Conservation (phyloP, 2,329 filamentous ascomycete genomes). For the Fusarium oxysporum region DNA sequence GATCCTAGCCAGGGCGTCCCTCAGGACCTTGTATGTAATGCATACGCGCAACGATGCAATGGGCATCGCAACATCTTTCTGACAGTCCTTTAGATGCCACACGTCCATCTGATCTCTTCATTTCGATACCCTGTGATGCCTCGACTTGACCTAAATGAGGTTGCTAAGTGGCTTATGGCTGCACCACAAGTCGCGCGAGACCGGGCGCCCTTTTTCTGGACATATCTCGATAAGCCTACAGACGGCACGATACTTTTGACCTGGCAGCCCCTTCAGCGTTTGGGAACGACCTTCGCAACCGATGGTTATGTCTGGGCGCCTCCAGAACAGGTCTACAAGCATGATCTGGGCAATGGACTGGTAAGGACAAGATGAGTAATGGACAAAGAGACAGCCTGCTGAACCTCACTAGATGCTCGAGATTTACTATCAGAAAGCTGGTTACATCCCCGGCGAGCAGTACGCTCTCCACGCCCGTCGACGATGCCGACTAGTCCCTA, state of each 20-base stretch:
- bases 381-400: constrained; percentile 12
- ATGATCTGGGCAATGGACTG: constrained; percentile 73
- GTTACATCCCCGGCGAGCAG: constrained; percentile 81
- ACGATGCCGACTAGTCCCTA: constrained; percentile 85
- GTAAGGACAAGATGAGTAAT: constrained; percentile 53
- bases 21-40: constrained; percentile 54
- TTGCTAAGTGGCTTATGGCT: constrained; percentile 84
- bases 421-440: constrained; percentile 83
- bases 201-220: constrained; percentile 90
- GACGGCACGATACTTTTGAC: constrained; percentile 87
- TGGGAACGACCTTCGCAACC: constrained; percentile 81
- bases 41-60: not conserved
- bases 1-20: constrained; percentile 58
- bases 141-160: constrained; percentile 78
- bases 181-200: constrained; percentile 89
- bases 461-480: constrained; percentile 81
- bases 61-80: constrained; percentile 24
- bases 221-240: constrained; percentile 83
- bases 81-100: constrained; percentile 71
- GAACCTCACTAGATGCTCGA: constrained; percentile 76
- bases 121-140: constrained; percentile 82
- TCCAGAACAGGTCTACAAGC: constrained; percentile 79
- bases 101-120: constrained; percentile 90
- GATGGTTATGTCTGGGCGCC: constrained; percentile 95
- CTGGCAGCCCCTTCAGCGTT: constrained; percentile 84